A percentile compares a stretch with the other conserved stretches of the same genome.
These are phyloP conservation scores for Penicillium sp. DNA, from an alignment of 2,329 filamentous ascomycete genomes.

Conservation along the genomic window DNA sequence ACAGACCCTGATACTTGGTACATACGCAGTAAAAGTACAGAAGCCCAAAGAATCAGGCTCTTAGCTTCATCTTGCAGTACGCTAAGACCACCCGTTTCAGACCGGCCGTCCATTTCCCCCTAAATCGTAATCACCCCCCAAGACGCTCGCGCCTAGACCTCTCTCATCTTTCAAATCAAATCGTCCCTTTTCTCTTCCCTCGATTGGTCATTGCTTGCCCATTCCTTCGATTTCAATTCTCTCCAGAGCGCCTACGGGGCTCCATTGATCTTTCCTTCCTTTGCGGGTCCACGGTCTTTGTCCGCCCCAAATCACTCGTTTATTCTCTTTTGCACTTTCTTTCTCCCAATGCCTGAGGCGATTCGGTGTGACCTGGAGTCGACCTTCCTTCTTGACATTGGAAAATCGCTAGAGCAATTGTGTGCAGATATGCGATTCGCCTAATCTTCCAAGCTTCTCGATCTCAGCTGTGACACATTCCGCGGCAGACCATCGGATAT, in stretches of 20 bases:
- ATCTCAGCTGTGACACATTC: constrained; percentile 18
- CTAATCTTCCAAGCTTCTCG: constrained; percentile 1
- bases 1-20: too few species aligned
- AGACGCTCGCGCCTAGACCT: constrained; percentile 14
- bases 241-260: constrained; percentile 17
- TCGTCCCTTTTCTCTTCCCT: constrained; percentile 15
- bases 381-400: constrained; percentile 1
- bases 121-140: neutral
- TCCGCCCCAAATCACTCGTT: constrained; percentile 22
- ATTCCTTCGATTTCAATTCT: constrained; percentile 7
- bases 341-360: constrained; percentile 11
- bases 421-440: constrained; percentile 11
- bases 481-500: constrained; percentile 1
- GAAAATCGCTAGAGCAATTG: constrained; percentile 2
- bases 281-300: constrained; percentile 15
- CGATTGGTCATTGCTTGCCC: constrained; percentile 14
- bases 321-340: constrained; percentile 8
- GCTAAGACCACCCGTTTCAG: neutral
- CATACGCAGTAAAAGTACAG: neutral
- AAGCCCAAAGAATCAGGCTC: neutral
- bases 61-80: neutral
- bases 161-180: constrained; percentile 13
- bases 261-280: constrained; percentile 19
- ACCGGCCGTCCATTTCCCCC: neutral
- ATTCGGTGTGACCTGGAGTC: constrained; percentile 13